These are phyloP conservation scores for Warburgia ugandensis DNA, from an alignment of 164 flowering plant species.

Conservation along the genomic window DNA sequence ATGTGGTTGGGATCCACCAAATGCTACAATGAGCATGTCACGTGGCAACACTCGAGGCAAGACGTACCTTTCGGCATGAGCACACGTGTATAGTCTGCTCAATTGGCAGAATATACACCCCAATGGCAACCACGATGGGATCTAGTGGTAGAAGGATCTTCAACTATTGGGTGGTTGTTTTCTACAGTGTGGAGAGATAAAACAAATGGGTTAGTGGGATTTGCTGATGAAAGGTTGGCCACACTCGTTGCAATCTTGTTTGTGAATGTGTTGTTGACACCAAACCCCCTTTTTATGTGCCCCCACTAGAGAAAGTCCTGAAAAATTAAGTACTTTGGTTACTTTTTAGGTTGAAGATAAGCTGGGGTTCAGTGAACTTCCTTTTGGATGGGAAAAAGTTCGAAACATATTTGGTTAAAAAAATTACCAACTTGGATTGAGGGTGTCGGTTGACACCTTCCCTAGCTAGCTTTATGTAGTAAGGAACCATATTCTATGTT, in stretches of 20 bases:
- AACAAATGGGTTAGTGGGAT: conserved; percentile 8
- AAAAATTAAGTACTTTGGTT: not conserved
- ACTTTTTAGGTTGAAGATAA: not conserved
- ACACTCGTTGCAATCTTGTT: not conserved
- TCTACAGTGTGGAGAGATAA: not conserved
- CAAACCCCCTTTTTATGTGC: conserved; percentile 1
- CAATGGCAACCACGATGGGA: not conserved
- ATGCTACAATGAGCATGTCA: too few relatives aligned
- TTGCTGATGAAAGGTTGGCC: conserved; percentile 5
- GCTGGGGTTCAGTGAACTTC: not conserved
- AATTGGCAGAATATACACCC: not conserved
- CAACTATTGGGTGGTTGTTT: conserved; percentile 4
- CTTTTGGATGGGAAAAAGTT: too few relatives aligned
- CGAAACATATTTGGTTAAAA: too few relatives aligned
- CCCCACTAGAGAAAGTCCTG: conserved; percentile 2
- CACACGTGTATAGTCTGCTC: not conserved
- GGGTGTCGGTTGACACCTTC: not conserved
- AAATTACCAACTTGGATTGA: too few relatives aligned
- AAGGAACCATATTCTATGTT: not conserved
- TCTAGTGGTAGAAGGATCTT: not conserved
- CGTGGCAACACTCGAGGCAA: too few relatives aligned
- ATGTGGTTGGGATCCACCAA: too few relatives aligned
- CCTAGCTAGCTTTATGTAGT: not conserved
- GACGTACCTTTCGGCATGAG: too few relatives aligned
- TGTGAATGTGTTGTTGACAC: not conserved